phyloP scores from a whole-genome alignment of 257 asterid species.

The Nicotiana tabacum region DNA sequence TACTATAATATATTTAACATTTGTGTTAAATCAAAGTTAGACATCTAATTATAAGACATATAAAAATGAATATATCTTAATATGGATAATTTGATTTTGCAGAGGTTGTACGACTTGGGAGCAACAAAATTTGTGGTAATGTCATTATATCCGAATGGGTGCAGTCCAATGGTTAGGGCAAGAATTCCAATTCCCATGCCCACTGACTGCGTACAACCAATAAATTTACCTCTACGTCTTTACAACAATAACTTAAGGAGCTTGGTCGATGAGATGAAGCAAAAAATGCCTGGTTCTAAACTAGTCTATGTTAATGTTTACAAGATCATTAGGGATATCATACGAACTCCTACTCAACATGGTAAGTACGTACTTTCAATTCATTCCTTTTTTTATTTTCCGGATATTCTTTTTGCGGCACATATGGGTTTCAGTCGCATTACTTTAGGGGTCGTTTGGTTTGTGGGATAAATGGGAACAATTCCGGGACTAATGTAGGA shows the following conservation, averaged over 20 bases:
- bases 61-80: too few relatives aligned
- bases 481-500: too few relatives aligned
- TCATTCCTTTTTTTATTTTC: background rate
- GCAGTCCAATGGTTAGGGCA: conserved; percentile 49
- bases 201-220: conserved; percentile 29
- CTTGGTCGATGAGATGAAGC: conserved; percentile 37
- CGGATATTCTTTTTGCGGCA: too few relatives aligned
- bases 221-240: conserved; percentile 41
- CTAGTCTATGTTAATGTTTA: conserved; percentile 53
- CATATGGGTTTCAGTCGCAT: too few relatives aligned
- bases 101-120: conserved; percentile 61
- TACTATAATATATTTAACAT: too few relatives aligned
- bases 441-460: too few relatives aligned
- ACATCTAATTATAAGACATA: too few relatives aligned
- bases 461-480: too few relatives aligned
- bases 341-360: conserved; percentile 33
- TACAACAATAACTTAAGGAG: conserved; percentile 45
- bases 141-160: conserved; percentile 67
- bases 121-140: conserved; percentile 67
- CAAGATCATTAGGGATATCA: conserved; percentile 48
- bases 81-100: conserved; percentile 5
- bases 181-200: conserved; percentile 17
- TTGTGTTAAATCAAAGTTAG: too few relatives aligned
- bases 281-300: conserved; percentile 48
- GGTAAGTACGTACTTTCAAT: conserved; percentile 24